Base-by-base conservation (phyloP, 2,329 filamentous ascomycete genomes). In the Scedosporium aurantiacum region DNA sequence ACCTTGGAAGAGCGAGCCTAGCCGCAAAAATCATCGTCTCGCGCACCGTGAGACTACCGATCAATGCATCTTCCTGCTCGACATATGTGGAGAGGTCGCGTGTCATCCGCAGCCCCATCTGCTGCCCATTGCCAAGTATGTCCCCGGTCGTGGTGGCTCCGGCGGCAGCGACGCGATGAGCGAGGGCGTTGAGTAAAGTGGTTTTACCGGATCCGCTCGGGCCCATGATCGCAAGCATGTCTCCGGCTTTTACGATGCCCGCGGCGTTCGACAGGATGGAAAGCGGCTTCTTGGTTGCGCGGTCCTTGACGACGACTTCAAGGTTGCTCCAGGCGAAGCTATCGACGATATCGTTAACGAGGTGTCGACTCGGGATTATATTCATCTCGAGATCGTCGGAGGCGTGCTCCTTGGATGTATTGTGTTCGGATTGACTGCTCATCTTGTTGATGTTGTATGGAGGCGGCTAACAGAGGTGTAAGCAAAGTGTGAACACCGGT, bases 41-140 rank as follows among this genome's bases (percentile, higher is more conserved):
- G 28, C 82, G 79, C 7, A 93, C 89, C 0, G 90, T 95, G 65
- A 95, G 76, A 0, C 87, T 87, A 4, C 90, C 91, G 58, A 93
- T 88, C 12, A 95, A 78, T 1, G 89, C 87, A 76, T 96, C 91
- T 65, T 95, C 90, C 71, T 96, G 91, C 75, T 96, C 91, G 23
- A 95, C 91, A 69, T 91, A 95, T 56, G 61, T 83, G 87, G 58
- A 93, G 78, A 57, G 82, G 78, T 18, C 84, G 82, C 66, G 93
- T 87, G 0, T 76, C 75, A 6, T 76, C 70, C 6, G 77, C 72
- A 1, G 83, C 78, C 3, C 84, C 74, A 3, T 73, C 68, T 2
- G 69, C 70, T 54, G 50, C 32, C 88, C 88, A 71, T 94, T 91
- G 32, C 79, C 78, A 2, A 83, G 78, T 2, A 80, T 80, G 1